These are phyloP conservation scores for Erysimum cheiri DNA, from an alignment of 441 rosid genomes.

Conservation along the genomic window DNA sequence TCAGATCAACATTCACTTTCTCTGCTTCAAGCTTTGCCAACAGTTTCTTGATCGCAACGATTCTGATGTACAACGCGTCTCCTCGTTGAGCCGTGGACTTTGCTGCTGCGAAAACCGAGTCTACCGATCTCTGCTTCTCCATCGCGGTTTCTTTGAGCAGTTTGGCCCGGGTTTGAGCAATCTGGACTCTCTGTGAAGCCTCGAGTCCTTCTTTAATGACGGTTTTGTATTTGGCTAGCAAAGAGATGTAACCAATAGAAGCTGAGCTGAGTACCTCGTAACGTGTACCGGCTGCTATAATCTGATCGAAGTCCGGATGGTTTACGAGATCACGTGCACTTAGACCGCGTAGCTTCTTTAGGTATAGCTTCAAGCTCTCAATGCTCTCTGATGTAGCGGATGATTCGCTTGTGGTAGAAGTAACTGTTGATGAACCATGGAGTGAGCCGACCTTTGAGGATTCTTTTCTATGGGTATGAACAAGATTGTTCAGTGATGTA, in stretches of 20 bases:
- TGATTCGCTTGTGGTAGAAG: slow-evolving; percentile 45
- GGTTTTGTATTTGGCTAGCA: slow-evolving; percentile 48
- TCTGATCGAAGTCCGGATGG: slow-evolving; percentile 44
- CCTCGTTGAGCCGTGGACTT: slow-evolving; percentile 38
- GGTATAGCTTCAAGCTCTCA: slow-evolving; percentile 36
- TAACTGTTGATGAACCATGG: slow-evolving; percentile 32
- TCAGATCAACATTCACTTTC: slow-evolving; percentile 32
- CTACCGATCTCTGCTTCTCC: slow-evolving; percentile 46
- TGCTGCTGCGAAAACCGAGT: slow-evolving; percentile 25
- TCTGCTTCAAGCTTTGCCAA: slow-evolving; percentile 43
- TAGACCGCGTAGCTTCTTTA: slow-evolving; percentile 41
- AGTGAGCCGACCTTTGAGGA: slow-evolving; percentile 33
- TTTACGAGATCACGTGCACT: slow-evolving; percentile 44
- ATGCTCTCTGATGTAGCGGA: slow-evolving; percentile 41
- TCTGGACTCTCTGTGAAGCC: slow-evolving; percentile 46
- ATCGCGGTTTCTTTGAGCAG: slow-evolving; percentile 41
- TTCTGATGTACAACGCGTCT: slow-evolving; percentile 36
- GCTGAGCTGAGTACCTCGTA: slow-evolving; percentile 45
- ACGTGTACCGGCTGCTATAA: slow-evolving; percentile 43
- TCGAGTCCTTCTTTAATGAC: slow-evolving; percentile 47
- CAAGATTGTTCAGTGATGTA: slow-evolving; percentile 34
- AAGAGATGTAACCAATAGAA: slow-evolving; percentile 48
- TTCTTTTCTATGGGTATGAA: slow-evolving; percentile 35
- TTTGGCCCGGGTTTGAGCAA: slow-evolving; percentile 41
- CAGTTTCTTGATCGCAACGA: slow-evolving; percentile 44